Percentiles rank a stretch among this genome's conserved stretches.
These are phyloP conservation scores for Syncephalastrum racemosum DNA, from an alignment of 371 early-diverging fungal species.

Conservation along the genomic window DNA sequence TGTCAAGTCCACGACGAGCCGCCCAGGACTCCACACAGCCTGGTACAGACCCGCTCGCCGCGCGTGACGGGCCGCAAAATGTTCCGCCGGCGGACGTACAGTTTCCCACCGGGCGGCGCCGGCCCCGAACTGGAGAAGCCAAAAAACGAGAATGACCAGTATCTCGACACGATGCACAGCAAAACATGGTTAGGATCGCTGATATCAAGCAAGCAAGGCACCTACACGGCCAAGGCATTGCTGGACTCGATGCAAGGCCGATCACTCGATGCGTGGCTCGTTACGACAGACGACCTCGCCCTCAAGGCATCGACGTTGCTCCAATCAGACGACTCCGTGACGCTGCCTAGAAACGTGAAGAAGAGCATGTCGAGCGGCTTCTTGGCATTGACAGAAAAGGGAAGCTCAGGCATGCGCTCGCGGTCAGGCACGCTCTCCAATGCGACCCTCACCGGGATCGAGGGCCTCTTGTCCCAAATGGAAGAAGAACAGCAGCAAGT, in stretches of 20 bases:
- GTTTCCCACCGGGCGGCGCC: conserved; percentile 39
- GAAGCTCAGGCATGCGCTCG: conserved; percentile 20
- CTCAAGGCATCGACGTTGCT: conserved; percentile 31
- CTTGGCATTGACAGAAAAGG: conserved; percentile 18
- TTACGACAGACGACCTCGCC: conserved; percentile 20
- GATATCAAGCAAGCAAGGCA: conserved; percentile 29
- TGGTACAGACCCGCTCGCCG: conserved; percentile 5
- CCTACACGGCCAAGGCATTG: conserved; percentile 26
- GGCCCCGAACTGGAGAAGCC: conserved; percentile 5
- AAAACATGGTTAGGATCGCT: conserved; percentile 41
- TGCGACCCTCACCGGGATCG: background rate
- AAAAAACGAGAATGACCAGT: conserved; percentile 9
- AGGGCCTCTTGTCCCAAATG: background rate
- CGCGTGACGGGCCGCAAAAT: conserved; percentile 20
- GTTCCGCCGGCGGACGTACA: conserved; percentile 34
- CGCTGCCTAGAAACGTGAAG: conserved; percentile 2
- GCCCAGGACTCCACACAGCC: too few relatives aligned
- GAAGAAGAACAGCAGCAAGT: conserved; percentile 9
- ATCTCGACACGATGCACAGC: conserved; percentile 22
- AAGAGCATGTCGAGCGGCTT: conserved; percentile 22
- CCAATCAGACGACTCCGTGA: conserved; percentile 13
- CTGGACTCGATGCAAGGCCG: conserved; percentile 24
- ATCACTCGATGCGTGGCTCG: conserved; percentile 16
- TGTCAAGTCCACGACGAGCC: too few relatives aligned
- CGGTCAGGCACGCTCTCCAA: conserved; percentile 18